Conservation (phyloP, 495 filamentous ascomycete genomes). For the Neurospora sp. region DNA sequence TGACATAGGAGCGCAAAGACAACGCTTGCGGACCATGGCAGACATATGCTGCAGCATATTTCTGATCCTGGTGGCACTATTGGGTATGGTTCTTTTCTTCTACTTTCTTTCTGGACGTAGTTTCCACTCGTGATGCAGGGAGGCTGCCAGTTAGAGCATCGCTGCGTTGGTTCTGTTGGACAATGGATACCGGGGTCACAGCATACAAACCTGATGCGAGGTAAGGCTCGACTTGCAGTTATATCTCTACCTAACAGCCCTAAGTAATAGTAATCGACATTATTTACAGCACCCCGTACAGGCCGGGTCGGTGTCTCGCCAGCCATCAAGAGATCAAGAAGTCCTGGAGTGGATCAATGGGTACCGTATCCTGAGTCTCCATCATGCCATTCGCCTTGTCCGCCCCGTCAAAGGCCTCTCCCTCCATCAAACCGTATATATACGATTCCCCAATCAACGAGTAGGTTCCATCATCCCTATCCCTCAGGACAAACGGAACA, state of each 20-base stretch:
- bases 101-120: not conserved
- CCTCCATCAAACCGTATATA: constrained; percentile 2
- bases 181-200: not conserved
- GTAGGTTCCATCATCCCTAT: not conserved
- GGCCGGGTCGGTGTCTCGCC: not conserved
- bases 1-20: not conserved
- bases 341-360: not conserved
- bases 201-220: not conserved
- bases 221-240: not conserved
- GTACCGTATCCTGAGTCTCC: not conserved
- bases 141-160: not conserved
- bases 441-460: not conserved
- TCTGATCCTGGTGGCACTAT: not conserved
- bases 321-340: not conserved
- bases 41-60: not conserved
- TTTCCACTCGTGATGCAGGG: not conserved
- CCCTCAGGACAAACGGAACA: not conserved
- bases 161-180: not conserved
- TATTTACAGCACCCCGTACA: not conserved
- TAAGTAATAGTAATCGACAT: not conserved
- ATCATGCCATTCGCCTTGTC: not conserved
- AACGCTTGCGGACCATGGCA: not conserved
- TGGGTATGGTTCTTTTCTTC: not conserved
- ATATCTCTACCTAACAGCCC: not conserved
- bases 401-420: not conserved